These are phyloP conservation scores for Dendrocalamus latiflorus DNA, from an alignment of 202 grass and related monocot species.

Conservation along the genomic window DNA sequence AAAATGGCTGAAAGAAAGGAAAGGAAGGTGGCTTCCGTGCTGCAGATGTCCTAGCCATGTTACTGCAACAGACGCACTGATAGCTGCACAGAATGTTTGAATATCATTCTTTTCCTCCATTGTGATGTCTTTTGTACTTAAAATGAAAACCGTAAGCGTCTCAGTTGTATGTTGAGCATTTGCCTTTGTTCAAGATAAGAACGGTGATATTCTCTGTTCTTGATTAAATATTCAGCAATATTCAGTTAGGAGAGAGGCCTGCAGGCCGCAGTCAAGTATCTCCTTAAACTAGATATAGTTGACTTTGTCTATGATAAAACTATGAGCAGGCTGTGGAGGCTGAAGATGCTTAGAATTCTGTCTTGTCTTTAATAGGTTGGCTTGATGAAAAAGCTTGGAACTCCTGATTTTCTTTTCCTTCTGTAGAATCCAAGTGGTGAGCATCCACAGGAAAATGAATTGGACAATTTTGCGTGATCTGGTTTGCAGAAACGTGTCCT, in stretches of 20 bases:
- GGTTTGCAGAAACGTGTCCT: neutral
- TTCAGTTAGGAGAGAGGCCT: neutral
- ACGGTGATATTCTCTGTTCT: neutral
- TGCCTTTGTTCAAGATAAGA: neutral
- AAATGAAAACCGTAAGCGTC: neutral
- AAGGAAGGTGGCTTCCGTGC: neutral
- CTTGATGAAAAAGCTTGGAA: neutral
- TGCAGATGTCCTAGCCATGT: neutral
- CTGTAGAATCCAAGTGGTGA: neutral
- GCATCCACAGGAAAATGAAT: neutral
- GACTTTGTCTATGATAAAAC: neutral
- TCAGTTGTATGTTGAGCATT: neutral
- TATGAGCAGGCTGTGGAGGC: neutral
- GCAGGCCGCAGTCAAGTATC: neutral
- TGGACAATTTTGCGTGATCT: neutral
- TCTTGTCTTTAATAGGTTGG: neutral
- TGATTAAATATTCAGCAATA: neutral
- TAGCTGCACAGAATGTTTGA: neutral
- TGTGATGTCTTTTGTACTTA: neutral
- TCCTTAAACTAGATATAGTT: neutral
- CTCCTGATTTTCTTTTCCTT: neutral
- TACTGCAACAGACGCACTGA: neutral
- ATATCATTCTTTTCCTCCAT: neutral
- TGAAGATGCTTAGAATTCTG: neutral
- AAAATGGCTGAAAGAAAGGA: conserved; percentile 18